Evolutionary conservation across 2,329 filamentous ascomycete genomes (phyloP), one percentile per base, ranked within the genome.

Genomic region (Gnomoniopsis sp.): DNA sequence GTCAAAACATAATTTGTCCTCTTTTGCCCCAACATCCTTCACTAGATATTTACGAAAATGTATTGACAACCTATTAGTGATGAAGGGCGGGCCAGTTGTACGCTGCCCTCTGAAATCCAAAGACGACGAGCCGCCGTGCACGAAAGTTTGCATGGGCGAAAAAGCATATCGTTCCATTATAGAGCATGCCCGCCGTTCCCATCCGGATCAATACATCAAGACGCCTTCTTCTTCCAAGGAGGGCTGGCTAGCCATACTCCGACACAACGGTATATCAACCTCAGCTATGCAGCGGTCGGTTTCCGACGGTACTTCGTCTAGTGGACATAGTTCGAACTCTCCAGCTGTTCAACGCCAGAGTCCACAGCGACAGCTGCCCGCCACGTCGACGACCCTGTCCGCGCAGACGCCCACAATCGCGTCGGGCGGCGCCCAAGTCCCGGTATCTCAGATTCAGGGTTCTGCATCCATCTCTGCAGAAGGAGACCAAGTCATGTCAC

Each of bases 161-260:
- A 59, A 59, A 34, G 48, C 49, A 21, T 99, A 93, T 79, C 93
- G 95, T 75, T 98, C 95, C 64, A 98, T 99, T 91, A 95, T 98
- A 77, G 95, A 99, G 83, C 95, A 99, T 72, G 98, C 99, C 70
- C 91, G 95, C 69, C 88, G 95, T 74, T 93, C 95, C 66, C 95
- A 99, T 74, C 93, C 93, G 62, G 92, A 96, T 74, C 89, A 97
- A 74, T 98, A 98, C 78, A 96, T 99, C 68, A 88, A 95, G 52
- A 97, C 98, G 84, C 89, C 98, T 67, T 93, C 95, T 66, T 95
- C 95, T 51, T 98, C 93, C 67, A 93, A 97, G 75, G 93, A 98
- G 77, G 96, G 92, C 86, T 98, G 98, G 76, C 80, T 90, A 70
- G 82, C 96, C 73, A 98, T 98, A 12, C 36, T 41, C 36, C 7